phyloP scores from a whole-genome alignment of 208 protist genomes.

The Acanthamoeba sp. region DNA sequence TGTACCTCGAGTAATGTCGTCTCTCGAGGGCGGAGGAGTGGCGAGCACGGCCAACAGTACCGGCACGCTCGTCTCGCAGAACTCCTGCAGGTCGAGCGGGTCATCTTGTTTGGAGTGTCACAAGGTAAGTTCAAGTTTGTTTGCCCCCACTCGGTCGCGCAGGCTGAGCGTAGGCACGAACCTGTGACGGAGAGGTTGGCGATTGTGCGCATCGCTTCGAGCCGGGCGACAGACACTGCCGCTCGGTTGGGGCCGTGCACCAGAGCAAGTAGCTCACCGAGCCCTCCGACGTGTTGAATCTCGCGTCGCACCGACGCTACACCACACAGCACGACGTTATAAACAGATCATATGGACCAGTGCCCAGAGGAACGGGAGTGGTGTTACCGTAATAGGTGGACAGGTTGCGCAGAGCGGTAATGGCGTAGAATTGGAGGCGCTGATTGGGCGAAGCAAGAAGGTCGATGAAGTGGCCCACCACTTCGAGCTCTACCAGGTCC shows the following conservation, averaged over 20 bases:
- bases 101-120: background rate
- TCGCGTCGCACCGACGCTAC: conserved; percentile 53
- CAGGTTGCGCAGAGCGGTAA: conserved; percentile 64
- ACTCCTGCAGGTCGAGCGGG: conserved; percentile 21
- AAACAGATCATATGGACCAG: background rate
- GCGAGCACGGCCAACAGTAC: conserved; percentile 48
- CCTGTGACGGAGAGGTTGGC: conserved; percentile 72
- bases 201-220: conserved; percentile 68
- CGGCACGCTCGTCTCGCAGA: conserved; percentile 53
- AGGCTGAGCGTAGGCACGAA: background rate
- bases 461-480: conserved; percentile 60
- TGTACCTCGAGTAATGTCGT: conserved; percentile 62
- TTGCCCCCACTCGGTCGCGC: background rate
- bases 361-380: background rate
- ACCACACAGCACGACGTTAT: background rate
- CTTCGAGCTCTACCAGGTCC: conserved; percentile 50
- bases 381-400: conserved; percentile 50
- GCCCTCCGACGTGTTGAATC: conserved; percentile 41
- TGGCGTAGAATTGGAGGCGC: conserved; percentile 72
- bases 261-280: conserved; percentile 49
- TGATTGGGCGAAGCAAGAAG: conserved; percentile 56
- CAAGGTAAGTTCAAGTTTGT: background rate
- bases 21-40: conserved; percentile 37
- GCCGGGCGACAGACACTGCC: conserved; percentile 50
- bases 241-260: conserved; percentile 61